Evolutionary conservation across 129 eudicot species (phyloP).

Genomic region (Pittosporum tobira): DNA sequence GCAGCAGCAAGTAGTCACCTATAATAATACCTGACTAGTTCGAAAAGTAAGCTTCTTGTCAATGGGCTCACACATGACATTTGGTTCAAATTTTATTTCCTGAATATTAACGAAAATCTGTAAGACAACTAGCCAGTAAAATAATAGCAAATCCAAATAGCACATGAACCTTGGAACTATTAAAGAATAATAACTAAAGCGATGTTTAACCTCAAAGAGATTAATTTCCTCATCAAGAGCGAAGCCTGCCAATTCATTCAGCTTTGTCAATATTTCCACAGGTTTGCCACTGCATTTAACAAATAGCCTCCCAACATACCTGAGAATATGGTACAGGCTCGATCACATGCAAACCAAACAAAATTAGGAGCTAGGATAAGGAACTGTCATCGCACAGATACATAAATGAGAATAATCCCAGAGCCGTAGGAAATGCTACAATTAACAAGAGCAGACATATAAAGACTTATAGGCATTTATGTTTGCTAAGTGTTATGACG

Average conservation of each 20-base stretch:
- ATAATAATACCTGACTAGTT: slow-evolving; percentile 58
- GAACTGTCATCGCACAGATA: too few relatives aligned
- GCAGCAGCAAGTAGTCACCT: too few relatives aligned
- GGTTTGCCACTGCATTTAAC: slow-evolving; percentile 77
- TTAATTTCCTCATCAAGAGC: slow-evolving; percentile 80
- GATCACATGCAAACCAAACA: not conserved
- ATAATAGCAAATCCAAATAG: too few relatives aligned
- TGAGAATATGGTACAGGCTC: slow-evolving; percentile 15
- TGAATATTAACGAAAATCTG: slow-evolving; percentile 7
- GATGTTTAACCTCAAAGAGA: slow-evolving; percentile 85
- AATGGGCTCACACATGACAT: slow-evolving; percentile 91
- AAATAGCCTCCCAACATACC: slow-evolving; percentile 82
- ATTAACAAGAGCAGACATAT: too few relatives aligned
- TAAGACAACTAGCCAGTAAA: too few relatives aligned
- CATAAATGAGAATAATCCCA: too few relatives aligned
- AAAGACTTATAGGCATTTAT: too few relatives aligned
- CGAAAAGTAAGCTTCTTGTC: slow-evolving; percentile 66
- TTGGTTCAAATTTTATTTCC: slow-evolving; percentile 94
- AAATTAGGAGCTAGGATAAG: not conserved
- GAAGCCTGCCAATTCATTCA: slow-evolving; percentile 85
- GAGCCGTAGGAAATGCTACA: too few relatives aligned
- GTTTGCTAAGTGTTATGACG: too few relatives aligned
- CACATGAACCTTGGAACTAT: too few relatives aligned
- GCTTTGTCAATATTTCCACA: slow-evolving; percentile 49
- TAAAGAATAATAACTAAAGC: too few relatives aligned